Base-by-base conservation (phyloP, 164 flowering plant genomes). In the Warburgia ugandensis region DNA sequence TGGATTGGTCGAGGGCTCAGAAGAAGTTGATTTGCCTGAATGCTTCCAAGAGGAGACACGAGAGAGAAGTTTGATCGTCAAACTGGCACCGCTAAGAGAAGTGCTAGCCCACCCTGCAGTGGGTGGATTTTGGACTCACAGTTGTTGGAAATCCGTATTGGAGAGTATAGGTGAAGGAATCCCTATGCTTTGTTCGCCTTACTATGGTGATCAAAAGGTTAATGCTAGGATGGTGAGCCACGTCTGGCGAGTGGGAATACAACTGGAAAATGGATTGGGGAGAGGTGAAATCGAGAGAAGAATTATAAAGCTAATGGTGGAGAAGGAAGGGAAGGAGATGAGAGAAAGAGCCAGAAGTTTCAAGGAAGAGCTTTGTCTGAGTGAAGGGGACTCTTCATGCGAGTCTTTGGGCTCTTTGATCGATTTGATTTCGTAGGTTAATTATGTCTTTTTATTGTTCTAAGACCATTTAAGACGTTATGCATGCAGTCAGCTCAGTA, bases 121-220 rank as follows among this genome's bases (percentile, higher is more conserved):
- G 0, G 80, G 68, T 20, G 77, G 69, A 54, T 76, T 76, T 45
- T 50, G 66, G 60, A 76, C 77, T 1, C 80, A n/a, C n/a, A 63
- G 65, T 39, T 77, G 80, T 2, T 76, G 80, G 80, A 45, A 45
- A 4, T 45, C 48, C 8, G 27, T 19, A 4, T 13, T 45, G 48
- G 27, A 48, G 26, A 48, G 37, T 26, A 30, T 31, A 6, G 13
- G 50, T 47, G 50, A 29, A 47, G 53, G 53, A 19, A 30, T 51
- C 14, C 55, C 55, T 5, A 51, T 51, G 55, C 11, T 52, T 25
- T 52, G 55, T 6, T 7, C 25, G 10, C 55, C 55, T 39, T 21
- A n/a, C n/a, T n/a, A n/a, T n/a, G n/a, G n/a, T n/a, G n/a, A n/a
- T n/a, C n/a, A n/a, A n/a, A n/a, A n/a, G 35, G 19, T 29, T 33